These are phyloP conservation scores for Musa itinerans DNA, from an alignment of 176 grass and related monocot genomes.

Conservation along the genomic window DNA sequence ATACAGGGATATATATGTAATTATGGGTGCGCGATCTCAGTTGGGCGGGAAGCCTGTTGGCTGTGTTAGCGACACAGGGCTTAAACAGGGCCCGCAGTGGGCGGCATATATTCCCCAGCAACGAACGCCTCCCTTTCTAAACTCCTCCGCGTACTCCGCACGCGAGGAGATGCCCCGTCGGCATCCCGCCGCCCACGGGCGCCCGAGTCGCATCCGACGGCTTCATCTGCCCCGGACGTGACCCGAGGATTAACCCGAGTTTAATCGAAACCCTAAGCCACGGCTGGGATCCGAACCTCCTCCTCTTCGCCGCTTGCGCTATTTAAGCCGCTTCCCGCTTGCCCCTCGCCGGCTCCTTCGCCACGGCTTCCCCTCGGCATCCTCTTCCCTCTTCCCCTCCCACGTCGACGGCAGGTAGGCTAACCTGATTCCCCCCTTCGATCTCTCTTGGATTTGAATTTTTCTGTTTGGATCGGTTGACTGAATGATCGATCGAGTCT, in stretches of 20 bases:
- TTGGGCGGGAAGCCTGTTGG: not conserved
- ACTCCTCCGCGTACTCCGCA: not conserved
- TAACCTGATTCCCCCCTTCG: not conserved
- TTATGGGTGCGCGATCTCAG: no score
- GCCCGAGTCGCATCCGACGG: not conserved
- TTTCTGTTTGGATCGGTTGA: not conserved
- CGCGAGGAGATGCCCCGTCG: slow-evolving; percentile 1
- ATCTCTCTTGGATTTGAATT: not conserved
- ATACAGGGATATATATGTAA: no score
- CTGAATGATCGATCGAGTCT: not conserved
- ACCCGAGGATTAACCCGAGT: not conserved
- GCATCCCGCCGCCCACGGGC: not conserved
- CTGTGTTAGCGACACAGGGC: not conserved
- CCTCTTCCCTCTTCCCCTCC: not conserved
- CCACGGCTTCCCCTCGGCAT: not conserved
- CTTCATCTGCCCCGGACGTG: not conserved
- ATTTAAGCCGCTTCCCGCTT: not conserved
- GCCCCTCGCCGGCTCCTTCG: not conserved
- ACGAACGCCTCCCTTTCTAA: not conserved
- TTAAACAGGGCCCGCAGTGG: not conserved
- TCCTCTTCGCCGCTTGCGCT: not conserved
- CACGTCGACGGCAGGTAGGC: not conserved
- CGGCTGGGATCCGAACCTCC: not conserved
- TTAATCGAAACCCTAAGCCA: not conserved
- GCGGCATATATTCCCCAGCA: not conserved